Percentiles rank a stretch among this genome's conserved stretches.
Evolutionary conservation across 1,139 yeast genomes (phyloP).

Genomic region (Lipomyces yarrowii): DNA sequence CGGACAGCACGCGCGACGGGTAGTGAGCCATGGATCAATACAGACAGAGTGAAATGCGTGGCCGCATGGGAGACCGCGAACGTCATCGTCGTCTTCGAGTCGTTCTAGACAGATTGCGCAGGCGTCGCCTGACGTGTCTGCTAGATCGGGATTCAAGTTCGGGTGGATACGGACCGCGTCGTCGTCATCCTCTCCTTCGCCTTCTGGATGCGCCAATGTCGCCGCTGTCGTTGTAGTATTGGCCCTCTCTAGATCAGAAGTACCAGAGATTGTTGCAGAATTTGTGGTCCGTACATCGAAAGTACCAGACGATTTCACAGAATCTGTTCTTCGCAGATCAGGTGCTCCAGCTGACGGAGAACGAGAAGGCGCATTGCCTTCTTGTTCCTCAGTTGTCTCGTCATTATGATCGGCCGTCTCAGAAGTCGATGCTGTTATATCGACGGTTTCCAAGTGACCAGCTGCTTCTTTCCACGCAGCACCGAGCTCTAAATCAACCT

Average conservation of each 20-base stretch:
- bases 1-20: constrained; percentile 80
- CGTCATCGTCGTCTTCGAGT: constrained; percentile 63
- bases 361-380: neutral
- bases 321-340: neutral
- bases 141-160: constrained; percentile 28
- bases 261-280: neutral
- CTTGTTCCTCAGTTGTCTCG: neutral
- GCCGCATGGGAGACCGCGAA: constrained; percentile 77
- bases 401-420: constrained; percentile 4
- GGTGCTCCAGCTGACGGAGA: neutral
- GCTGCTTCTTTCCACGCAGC: constrained; percentile 4
- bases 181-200: constrained; percentile 32
- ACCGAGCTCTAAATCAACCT: neutral
- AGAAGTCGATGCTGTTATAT: constrained; percentile 7
- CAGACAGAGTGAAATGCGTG: constrained; percentile 83
- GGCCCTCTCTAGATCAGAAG: neutral
- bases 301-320: neutral
- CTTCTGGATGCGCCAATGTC: neutral
- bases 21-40: constrained; percentile 80
- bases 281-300: neutral
- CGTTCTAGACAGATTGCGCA: constrained; percentile 81
- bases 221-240: neutral
- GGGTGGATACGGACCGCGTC: constrained; percentile 35
- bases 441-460: neutral
- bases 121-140: constrained; percentile 58